These are phyloP conservation scores for Plantago major DNA, from an alignment of 257 asterid genomes.

Conservation along the genomic window DNA sequence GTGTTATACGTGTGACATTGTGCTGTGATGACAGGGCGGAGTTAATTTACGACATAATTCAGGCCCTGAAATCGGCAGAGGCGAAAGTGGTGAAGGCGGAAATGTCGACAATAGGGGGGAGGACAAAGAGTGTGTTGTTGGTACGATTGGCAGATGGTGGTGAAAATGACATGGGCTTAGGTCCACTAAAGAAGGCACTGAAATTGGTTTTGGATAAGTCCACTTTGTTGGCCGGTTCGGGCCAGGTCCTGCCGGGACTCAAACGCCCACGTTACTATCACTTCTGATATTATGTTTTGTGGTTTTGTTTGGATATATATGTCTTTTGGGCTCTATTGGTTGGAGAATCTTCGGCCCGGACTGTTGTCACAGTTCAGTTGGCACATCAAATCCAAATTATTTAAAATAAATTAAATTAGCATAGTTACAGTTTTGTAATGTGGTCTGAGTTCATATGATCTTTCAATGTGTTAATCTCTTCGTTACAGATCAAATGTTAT, in stretches of 20 bases:
- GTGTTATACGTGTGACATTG: conserved; percentile 45
- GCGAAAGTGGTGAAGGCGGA: conserved; percentile 69
- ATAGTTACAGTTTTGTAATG: too few relatives aligned
- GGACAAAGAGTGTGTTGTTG: conserved; percentile 63
- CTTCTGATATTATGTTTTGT: conserved; percentile 6
- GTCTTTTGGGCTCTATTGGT: too few relatives aligned
- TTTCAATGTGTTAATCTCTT: too few relatives aligned
- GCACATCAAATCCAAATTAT: too few relatives aligned
- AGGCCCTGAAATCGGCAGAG: conserved; percentile 53
- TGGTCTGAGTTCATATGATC: too few relatives aligned
- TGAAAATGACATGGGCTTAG: conserved; percentile 46
- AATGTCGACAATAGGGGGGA: conserved; percentile 79
- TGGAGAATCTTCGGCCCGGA: too few relatives aligned
- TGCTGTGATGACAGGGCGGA: conserved; percentile 88
- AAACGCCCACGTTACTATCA: conserved; percentile 80
- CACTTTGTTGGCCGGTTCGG: conserved; percentile 42
- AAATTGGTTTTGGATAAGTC: conserved; percentile 67
- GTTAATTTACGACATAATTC: conserved; percentile 45
- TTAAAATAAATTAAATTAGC: too few relatives aligned
- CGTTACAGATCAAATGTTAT: too few relatives aligned
- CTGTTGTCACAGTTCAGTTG: too few relatives aligned
- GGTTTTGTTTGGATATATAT: background rate
- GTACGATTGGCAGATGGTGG: conserved; percentile 24
- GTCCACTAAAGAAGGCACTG: conserved; percentile 46
- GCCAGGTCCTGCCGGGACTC: conserved; percentile 53